Conservation (phyloP, 2,329 filamentous ascomycete species). For the Rhytidhysteron rufulum region DNA sequence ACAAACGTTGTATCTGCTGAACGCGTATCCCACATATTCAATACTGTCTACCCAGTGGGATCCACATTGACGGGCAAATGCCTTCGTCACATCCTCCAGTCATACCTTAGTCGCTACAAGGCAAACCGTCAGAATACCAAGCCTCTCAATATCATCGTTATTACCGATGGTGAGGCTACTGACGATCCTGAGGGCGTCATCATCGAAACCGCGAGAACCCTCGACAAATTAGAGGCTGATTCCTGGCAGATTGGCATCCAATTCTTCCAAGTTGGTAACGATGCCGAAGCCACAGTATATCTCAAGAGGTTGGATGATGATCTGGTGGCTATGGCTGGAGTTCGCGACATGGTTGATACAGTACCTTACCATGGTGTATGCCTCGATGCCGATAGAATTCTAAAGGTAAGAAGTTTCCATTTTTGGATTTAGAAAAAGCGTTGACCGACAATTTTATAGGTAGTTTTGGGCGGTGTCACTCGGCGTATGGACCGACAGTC, state of each 20-base stretch:
- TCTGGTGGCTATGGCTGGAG: constrained; percentile 51
- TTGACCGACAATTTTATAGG: constrained; percentile 18
- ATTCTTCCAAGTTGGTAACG: constrained; percentile 89
- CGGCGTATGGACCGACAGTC: constrained; percentile 58
- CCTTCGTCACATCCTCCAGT: constrained; percentile 66
- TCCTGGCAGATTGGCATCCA: constrained; percentile 86
- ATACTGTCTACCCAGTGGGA: constrained; percentile 58
- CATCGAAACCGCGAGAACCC: constrained; percentile 61
- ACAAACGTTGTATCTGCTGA: constrained; percentile 57
- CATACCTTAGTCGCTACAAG: constrained; percentile 63
- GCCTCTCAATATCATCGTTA: constrained; percentile 85
- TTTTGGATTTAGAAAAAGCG: background rate
- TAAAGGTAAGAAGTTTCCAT: constrained; percentile 56
- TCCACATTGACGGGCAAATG: constrained; percentile 72
- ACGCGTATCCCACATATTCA: constrained; percentile 67
- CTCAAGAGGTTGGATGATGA: constrained; percentile 74
- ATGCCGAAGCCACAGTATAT: constrained; percentile 60
- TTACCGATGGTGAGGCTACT: constrained; percentile 80
- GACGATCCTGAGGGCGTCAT: constrained; percentile 73
- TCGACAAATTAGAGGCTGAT: constrained; percentile 67
- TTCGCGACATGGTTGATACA: constrained; percentile 91
- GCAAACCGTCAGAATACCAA: constrained; percentile 54
- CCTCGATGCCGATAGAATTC: constrained; percentile 66
- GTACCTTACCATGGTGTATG: constrained; percentile 57
- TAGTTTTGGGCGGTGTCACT: constrained; percentile 74